phyloP scores from a whole-genome alignment of 768 basidiomycete species.

The Tricholoma sp. region DNA sequence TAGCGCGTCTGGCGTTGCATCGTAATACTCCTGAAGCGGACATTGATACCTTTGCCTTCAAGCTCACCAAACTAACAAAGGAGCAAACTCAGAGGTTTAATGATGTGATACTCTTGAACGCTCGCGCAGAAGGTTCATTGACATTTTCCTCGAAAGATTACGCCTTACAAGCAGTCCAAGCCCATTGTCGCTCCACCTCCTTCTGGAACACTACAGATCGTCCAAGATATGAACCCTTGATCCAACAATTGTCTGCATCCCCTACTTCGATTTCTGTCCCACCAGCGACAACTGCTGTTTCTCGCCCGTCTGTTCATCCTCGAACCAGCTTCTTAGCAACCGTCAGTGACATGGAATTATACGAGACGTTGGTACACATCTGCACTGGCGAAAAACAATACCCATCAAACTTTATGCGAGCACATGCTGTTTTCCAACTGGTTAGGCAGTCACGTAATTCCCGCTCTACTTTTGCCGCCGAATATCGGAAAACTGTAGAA shows the following conservation, averaged over 20 bases:
- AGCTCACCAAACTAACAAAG: constrained; percentile 16
- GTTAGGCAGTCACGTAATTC: not conserved
- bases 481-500: not conserved
- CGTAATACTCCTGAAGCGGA: constrained; percentile 4
- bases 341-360: not conserved
- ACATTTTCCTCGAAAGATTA: constrained; percentile 12
- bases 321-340: not conserved
- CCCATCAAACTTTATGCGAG: not conserved
- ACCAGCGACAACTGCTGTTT: not conserved
- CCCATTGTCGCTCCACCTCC: not conserved
- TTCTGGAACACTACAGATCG: not conserved
- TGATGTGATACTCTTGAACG: constrained; percentile 8
- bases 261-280: not conserved
- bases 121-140: constrained; percentile 8
- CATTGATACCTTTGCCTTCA: constrained; percentile 16
- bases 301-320: not conserved
- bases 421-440: not conserved
- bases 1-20: not conserved
- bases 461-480: not conserved
- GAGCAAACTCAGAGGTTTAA: constrained; percentile 12
- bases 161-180: constrained; percentile 5
- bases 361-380: not conserved
- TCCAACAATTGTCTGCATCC: not conserved
- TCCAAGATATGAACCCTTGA: not conserved
- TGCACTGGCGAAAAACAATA: not conserved